Evolutionary conservation across 495 filamentous ascomycete species (phyloP), one percentile per base, ranked within the genome.

Genomic region (Aspergillus biplanus): DNA sequence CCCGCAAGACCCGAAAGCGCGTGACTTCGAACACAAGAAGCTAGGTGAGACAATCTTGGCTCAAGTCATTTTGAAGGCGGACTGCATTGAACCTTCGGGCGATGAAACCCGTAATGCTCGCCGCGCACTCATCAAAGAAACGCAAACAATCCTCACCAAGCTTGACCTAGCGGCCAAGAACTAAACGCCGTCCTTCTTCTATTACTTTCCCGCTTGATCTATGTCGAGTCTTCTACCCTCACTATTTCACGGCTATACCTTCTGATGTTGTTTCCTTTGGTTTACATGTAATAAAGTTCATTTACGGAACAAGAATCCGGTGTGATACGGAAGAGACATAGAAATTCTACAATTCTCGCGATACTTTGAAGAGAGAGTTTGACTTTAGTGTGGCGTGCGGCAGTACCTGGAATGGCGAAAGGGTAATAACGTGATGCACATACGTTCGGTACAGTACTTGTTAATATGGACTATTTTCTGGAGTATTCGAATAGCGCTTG

Each of bases 11-110:
- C 66, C 73, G 18, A 89, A 90, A 73, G 88, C 89, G 76, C 80
- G 86, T 46, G 86, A 86, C 18, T 89, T 90, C 46, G 90, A 94
- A 65, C 88, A 97, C 63, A 88, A 89, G 73, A 90, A 86, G 71
- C 69, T 97, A 37, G 88, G 84, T 33, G 95, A 97, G 80, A 91
- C 87, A 5, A 89, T 97, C 58, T 77, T 98, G 80, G 83, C 86
- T 55, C 91, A 97, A 71, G 83, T 94, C 7, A 65, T 97, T 61
- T 67, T 99, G 67, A 97, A 96, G 76, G 80, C 94, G 32, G 93
- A 97, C 78, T 88, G 82, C 13, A 88, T 97, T 32, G 91, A 94
- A 59, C 89, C 86, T 4, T 85, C 88, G 18, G 87, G 85, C 6
- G 83, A 94, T 66, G 80, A 74, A 18, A 84, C 86, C 42, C 83